Evolutionary conservation across 75 land plant genomes (phyloP).

Genomic region (Pinus taeda): DNA sequence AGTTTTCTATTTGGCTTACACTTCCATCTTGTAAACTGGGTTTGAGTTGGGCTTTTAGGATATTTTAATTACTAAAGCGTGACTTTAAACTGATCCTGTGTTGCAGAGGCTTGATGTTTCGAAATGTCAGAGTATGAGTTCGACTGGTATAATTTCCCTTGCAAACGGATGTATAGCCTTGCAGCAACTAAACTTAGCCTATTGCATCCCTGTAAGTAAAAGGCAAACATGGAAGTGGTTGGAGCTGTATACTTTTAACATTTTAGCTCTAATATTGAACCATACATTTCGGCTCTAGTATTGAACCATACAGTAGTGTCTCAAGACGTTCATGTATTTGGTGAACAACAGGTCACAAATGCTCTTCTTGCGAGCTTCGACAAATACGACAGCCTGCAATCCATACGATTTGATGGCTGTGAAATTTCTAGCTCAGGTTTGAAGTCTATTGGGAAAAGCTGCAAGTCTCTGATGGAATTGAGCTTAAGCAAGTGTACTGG

Average conservation of each 20-base stretch:
- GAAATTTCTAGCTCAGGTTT: slow-evolving; percentile 55
- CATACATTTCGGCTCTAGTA: neutral
- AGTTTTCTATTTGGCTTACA: too few relatives aligned
- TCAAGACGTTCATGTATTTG: neutral
- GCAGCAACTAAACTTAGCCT: slow-evolving; percentile 44
- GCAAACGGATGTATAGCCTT: slow-evolving; percentile 32
- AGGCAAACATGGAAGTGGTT: neutral
- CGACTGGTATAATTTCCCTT: slow-evolving; percentile 42
- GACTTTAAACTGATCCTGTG: neutral
- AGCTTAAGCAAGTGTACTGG: slow-evolving; percentile 91
- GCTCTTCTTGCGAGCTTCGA: slow-evolving; percentile 29
- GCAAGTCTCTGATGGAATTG: slow-evolving; percentile 57
- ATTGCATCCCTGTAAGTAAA: slow-evolving; percentile 36
- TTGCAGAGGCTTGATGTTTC: slow-evolving; percentile 56
- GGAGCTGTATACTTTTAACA: neutral
- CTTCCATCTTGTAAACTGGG: neutral
- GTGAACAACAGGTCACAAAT: slow-evolving; percentile 40
- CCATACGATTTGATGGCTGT: slow-evolving; percentile 80
- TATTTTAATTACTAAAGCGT: neutral
- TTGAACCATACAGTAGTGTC: neutral
- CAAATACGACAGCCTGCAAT: slow-evolving; percentile 37
- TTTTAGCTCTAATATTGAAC: neutral
- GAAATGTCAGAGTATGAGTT: slow-evolving; percentile 46
- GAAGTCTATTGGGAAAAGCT: slow-evolving; percentile 58
- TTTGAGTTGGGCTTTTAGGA: neutral